phyloP scores from a whole-genome alignment of 768 basidiomycete genomes.

The Paxillus involutus region DNA sequence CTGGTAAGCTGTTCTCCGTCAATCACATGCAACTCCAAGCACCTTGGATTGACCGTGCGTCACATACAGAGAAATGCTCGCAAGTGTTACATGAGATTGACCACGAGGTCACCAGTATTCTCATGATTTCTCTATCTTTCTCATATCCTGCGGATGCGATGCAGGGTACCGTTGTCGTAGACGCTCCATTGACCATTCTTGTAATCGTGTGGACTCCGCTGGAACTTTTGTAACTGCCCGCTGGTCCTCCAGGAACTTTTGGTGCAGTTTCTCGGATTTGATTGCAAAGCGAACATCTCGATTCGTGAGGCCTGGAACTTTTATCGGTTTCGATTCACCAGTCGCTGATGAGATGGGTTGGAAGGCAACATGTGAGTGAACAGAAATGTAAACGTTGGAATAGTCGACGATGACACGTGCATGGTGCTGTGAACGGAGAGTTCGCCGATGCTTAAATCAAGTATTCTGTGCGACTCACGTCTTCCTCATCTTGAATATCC shows the following conservation, averaged over 20 bases:
- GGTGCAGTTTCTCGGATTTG: constrained; percentile 37
- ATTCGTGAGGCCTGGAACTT: constrained; percentile 44
- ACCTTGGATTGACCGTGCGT: not conserved
- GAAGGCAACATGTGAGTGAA: constrained; percentile 30
- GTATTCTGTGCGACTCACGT: constrained; percentile 21
- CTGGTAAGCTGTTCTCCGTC: no score
- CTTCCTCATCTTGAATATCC: constrained; percentile 29
- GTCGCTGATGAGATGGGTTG: constrained; percentile 4
- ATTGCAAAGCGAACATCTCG: constrained; percentile 53
- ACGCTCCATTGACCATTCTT: constrained; percentile 24
- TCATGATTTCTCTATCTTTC: not conserved
- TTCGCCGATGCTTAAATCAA: not conserved
- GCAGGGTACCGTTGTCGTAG: constrained; percentile 22
- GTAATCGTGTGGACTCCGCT: constrained; percentile 3
- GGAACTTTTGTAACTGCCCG: constrained; percentile 25
- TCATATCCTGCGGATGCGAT: not conserved
- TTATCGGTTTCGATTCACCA: constrained; percentile 11
- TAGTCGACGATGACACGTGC: constrained; percentile 30
- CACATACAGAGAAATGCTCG: not conserved
- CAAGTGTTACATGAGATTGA: not conserved
- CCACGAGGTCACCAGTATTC: not conserved
- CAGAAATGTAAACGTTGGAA: constrained; percentile 17
- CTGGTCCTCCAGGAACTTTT: constrained; percentile 18
- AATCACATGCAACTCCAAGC: not conserved
- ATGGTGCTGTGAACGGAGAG: constrained; percentile 24